Base-by-base conservation (phyloP, 148 eudicot species). In the Heliosperma pusillum region DNA sequence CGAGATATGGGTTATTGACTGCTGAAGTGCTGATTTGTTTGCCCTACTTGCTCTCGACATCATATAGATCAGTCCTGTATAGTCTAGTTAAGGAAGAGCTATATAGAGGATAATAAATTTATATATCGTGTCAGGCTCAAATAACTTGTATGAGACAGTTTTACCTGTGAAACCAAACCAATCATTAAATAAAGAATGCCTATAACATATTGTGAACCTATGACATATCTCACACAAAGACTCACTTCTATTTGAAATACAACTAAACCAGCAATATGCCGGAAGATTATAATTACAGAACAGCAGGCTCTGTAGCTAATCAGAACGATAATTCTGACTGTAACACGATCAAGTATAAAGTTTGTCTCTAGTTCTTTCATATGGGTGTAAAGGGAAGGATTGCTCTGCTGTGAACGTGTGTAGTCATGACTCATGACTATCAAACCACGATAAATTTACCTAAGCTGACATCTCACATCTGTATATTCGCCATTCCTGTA, bases 31-130 rank as follows among this genome's bases (percentile, higher is more conserved):
- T 50, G 0, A 50, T 7, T 53, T 56, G 24, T 66, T 61, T 45
- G 21, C 64, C 17, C 80, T 83, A 81, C 79, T 87, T 87, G 87
- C 84, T 87, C 85, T 87, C 90, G 12, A 59, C 42, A 66, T 87
- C 85, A 74, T 87, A 87, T 15, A 85, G 85, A 83, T 85, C 87
- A 52, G 88, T 45, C 73, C 90, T 87, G 78, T 67, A 59, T 63
- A 80, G 26, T 60, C 42, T 12, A 33, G 70, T 87, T 30, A 87
- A 83, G 85, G 87, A 80, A 77, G 71, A 80, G 10, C 30, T 2
- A 56, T 71, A 47, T 10, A 36, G 42, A 36, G 7, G 42, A 36
- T 36, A 29, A 6, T 29, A 4, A 53, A 42, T 40, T 44, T 16
- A 63, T 10, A 29, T 22, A 20, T n/a, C 29, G 56, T 66, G 25